Conservation (phyloP, 2,329 filamentous ascomycete genomes). For the Penicillium sp. region DNA sequence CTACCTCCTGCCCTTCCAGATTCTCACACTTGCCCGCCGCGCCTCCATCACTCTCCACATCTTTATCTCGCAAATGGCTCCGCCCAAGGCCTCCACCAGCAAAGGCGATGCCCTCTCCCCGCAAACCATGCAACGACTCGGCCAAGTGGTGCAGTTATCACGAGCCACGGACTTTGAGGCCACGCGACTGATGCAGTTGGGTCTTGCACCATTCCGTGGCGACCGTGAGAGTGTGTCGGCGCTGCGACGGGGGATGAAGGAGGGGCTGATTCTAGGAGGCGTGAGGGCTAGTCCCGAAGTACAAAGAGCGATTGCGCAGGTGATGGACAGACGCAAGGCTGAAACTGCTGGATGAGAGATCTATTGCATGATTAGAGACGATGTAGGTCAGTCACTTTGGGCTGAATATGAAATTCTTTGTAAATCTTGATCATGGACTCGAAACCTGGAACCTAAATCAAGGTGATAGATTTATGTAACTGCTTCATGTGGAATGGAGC, state of each 20-base stretch:
- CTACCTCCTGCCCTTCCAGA: slow-evolving; percentile 70
- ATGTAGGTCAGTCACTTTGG: not conserved
- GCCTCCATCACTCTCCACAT: slow-evolving; percentile 73
- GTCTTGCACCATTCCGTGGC: slow-evolving; percentile 74
- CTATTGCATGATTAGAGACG: not conserved
- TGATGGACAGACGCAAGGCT: slow-evolving; percentile 55
- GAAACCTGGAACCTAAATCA: not conserved
- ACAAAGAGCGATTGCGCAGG: slow-evolving; percentile 65
- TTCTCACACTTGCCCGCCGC: slow-evolving; percentile 68
- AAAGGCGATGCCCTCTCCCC: slow-evolving; percentile 29
- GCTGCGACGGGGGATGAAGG: slow-evolving; percentile 67
- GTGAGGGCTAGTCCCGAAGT: slow-evolving; percentile 76
- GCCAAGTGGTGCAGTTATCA: slow-evolving; percentile 58
- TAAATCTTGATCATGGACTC: too few relatives aligned
- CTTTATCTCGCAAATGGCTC: slow-evolving; percentile 73
- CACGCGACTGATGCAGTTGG: slow-evolving; percentile 64
- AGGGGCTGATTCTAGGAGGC: slow-evolving; percentile 83
- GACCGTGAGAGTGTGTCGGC: slow-evolving; percentile 59
- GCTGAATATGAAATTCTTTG: not conserved
- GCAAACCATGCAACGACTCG: slow-evolving; percentile 58
- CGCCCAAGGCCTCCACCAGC: slow-evolving; percentile 49
- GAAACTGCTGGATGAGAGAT: slow-evolving; percentile 10
- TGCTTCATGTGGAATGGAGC: too few relatives aligned
- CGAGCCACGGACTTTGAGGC: slow-evolving; percentile 63
- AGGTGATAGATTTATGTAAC: too few relatives aligned